Percentiles rank a stretch among this genome's conserved stretches.
These are phyloP conservation scores for Secale cereale DNA, from an alignment of 176 grass and related monocot genomes.

Conservation along the genomic window DNA sequence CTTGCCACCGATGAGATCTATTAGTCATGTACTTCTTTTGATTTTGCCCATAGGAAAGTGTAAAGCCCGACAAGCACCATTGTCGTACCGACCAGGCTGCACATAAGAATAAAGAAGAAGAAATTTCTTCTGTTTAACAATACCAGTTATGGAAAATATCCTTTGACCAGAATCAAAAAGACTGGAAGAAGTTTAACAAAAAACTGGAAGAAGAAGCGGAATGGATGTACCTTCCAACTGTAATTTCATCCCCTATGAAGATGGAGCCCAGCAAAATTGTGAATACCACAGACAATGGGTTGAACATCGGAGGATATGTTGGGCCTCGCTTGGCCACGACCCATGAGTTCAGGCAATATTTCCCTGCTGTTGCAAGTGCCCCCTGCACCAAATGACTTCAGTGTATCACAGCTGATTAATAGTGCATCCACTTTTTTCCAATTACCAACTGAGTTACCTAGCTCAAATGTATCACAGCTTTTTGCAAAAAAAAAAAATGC, in stretches of 20 bases:
- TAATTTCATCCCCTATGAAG: constrained; percentile 38
- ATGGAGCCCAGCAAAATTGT: constrained; percentile 30
- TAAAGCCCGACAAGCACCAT: constrained; percentile 8
- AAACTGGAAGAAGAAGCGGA: not conserved
- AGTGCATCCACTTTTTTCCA: not conserved
- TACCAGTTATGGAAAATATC: not conserved
- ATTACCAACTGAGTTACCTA: not conserved
- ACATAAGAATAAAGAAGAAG: not conserved
- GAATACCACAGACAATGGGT: constrained; percentile 44
- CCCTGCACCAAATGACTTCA: constrained; percentile 31
- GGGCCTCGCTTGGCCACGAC: constrained; percentile 46
- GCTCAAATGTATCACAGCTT: not conserved
- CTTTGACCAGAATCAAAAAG: too few relatives aligned
- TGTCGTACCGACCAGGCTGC: constrained; percentile 16
- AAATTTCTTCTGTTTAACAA: not conserved
- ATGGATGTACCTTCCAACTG: constrained; percentile 31
- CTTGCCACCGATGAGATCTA: not conserved
- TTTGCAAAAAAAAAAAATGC: not conserved
- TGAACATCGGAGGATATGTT: constrained; percentile 57
- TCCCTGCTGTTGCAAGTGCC: constrained; percentile 38
- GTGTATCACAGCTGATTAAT: too few relatives aligned
- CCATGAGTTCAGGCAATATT: constrained; percentile 51
- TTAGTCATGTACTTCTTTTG: not conserved
- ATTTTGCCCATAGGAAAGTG: constrained; percentile 5
- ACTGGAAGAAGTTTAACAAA: not conserved